phyloP scores from a whole-genome alignment of 2,329 filamentous ascomycete species.

The Diaporthe nobilis region DNA sequence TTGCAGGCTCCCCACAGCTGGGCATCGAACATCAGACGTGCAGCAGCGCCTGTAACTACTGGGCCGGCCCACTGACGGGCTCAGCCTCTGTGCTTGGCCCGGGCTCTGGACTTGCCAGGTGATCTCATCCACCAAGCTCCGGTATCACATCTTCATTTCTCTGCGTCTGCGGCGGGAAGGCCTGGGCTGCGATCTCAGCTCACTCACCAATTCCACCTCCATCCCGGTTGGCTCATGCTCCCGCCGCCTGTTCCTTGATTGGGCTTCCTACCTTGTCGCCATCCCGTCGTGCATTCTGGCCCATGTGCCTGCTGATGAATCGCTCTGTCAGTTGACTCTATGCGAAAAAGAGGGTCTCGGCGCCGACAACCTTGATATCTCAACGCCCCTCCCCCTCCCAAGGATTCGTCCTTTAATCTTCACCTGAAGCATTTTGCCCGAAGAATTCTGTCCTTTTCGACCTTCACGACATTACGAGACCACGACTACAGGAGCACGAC shows the following conservation, averaged over 20 bases:
- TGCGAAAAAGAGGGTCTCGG: constrained; percentile 15
- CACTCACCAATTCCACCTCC: constrained; percentile 17
- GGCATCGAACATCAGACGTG: constrained; percentile 29
- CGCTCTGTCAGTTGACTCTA: constrained; percentile 25
- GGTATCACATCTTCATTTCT: constrained; percentile 34
- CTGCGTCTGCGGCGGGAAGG: constrained; percentile 34
- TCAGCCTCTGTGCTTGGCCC: constrained; percentile 27
- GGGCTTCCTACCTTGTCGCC: constrained; percentile 20
- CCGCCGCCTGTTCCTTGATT: constrained; percentile 30
- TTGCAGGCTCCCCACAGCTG: constrained; percentile 19
- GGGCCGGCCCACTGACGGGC: constrained; percentile 31
- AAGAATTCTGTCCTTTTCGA: background rate
- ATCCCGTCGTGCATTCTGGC: constrained; percentile 27
- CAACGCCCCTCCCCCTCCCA: constrained; percentile 3
- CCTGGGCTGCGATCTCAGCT: constrained; percentile 42
- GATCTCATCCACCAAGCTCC: constrained; percentile 32
- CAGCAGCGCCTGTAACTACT: constrained; percentile 21
- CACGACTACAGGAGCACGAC: background rate
- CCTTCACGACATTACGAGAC: constrained; percentile 8
- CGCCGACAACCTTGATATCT: constrained; percentile 22
- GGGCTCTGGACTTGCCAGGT: constrained; percentile 18
- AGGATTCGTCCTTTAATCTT: constrained; percentile 22
- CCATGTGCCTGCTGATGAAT: constrained; percentile 34
- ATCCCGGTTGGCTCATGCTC: constrained; percentile 31
- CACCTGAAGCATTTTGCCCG: constrained; percentile 18